Evolutionary conservation across 495 filamentous ascomycete species (phyloP), one percentile per base, ranked within the genome.

Genomic region (Aspergillus leporis): DNA sequence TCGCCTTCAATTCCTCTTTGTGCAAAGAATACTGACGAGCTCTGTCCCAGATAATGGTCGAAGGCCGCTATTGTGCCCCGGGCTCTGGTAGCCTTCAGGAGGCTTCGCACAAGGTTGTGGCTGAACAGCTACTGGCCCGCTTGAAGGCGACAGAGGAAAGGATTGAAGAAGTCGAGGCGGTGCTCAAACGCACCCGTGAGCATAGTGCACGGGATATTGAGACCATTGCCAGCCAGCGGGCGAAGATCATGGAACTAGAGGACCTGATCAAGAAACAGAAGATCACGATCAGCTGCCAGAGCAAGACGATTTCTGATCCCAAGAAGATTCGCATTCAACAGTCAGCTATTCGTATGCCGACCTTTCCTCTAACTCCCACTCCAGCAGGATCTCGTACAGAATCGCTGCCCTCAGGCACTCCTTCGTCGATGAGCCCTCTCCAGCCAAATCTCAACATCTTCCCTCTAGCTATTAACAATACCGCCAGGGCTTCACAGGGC

Each of bases 281-380:
- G 46, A 56, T 54, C 13, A 70, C 68, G 0, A 70, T 70, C 51
- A 62, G 54, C 36, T 61, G 61, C 23, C 70, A 73, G 40, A 70
- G 68, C 45, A 64, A 61, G 49, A 61, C 63, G 4, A 70, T 73
- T 6, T 63, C 67, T 4, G 61, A 67, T 55, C 63, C 59, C 13
- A 55, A 54, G 16, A 41, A 40, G 16, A 28, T 59, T 32, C 49
- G 63, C 31, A 52, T 59, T 43, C 40, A 46, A 25, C 62, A 58
- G 58, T 57, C 57, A n/a, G 40, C 49, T 16, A 56, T 56, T 55
- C 22, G 30, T 25, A 21, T 61, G 54, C 30, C 40, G 19, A 21
- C 55, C 43, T 56, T 57, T 30, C 57, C 58, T 16, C 56, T 60
- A 21, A 58, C 59, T n/a, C 56, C 63, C 19, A 58, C 43, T n/a